Evolutionary conservation across 1,284 basidiomycete species (phyloP).

Genomic region (Tremellales sp.): DNA sequence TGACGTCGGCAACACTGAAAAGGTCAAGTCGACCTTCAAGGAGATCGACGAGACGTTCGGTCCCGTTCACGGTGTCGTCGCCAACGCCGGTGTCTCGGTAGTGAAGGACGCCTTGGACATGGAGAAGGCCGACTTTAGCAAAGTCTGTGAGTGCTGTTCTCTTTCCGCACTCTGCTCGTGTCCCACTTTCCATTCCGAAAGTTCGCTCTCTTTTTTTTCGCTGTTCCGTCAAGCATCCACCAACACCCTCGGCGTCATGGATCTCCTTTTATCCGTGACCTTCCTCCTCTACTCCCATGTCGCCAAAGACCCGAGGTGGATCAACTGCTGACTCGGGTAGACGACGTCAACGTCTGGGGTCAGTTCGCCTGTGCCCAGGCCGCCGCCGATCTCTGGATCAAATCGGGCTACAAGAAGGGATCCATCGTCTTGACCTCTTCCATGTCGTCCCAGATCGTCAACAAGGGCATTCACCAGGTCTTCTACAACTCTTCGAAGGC

Average conservation of each 20-base stretch:
- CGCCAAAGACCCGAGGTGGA: background rate
- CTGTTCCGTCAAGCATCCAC: no score
- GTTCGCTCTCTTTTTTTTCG: no score
- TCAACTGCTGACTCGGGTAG: conserved; percentile 1
- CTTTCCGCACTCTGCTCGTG: background rate
- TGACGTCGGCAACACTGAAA: conserved; percentile 48
- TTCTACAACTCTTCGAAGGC: conserved; percentile 53
- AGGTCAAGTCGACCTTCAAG: conserved; percentile 45
- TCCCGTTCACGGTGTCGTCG: conserved; percentile 49
- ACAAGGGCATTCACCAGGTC: conserved; percentile 51
- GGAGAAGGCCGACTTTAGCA: conserved; percentile 52
- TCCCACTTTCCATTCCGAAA: no score
- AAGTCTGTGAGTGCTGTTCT: conserved; percentile 28
- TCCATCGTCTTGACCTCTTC: conserved; percentile 54
- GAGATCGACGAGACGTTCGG: conserved; percentile 50
- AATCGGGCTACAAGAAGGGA: conserved; percentile 26
- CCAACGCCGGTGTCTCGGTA: conserved; percentile 54
- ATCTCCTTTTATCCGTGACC: no score
- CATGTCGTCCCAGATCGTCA: conserved; percentile 56
- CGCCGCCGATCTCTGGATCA: conserved; percentile 47
- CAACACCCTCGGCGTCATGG: no score
- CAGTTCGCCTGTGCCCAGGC: conserved; percentile 52
- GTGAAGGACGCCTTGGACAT: conserved; percentile 55
- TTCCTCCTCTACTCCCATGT: background rate
- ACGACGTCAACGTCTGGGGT: conserved; percentile 43